A percentile compares a stretch with the other conserved stretches of the same genome.
phyloP scores from a whole-genome alignment of 2,329 filamentous ascomycete genomes.

The Aspergillus aculeatinus region DNA sequence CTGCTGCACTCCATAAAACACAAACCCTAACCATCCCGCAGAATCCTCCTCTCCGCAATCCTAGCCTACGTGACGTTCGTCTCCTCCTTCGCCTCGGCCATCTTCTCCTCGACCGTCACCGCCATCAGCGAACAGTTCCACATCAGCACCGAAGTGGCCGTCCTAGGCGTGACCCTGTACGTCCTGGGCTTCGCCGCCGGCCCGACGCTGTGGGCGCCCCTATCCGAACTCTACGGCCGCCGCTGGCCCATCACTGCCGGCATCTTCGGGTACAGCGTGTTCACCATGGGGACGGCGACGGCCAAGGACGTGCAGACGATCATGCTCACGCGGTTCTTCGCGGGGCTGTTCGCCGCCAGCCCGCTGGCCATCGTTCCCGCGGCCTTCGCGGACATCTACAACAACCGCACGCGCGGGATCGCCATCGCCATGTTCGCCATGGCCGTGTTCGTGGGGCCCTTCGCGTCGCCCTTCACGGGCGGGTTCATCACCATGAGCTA shows the following conservation, averaged over 20 bases:
- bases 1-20: no score
- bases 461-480: constrained; percentile 51
- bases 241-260: constrained; percentile 51
- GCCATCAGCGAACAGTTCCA: constrained; percentile 52
- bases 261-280: constrained; percentile 44
- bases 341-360: constrained; percentile 45
- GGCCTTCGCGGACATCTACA: constrained; percentile 50
- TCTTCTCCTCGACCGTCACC: constrained; percentile 65
- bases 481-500: constrained; percentile 51
- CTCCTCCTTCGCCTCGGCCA: constrained; percentile 55
- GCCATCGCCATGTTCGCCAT: constrained; percentile 51
- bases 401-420: constrained; percentile 43
- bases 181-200: constrained; percentile 57
- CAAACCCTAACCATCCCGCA: not conserved
- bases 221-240: constrained; percentile 60
- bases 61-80: constrained; percentile 49
- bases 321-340: constrained; percentile 49
- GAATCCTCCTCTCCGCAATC: constrained; percentile 17
- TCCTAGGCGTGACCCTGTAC: constrained; percentile 49
- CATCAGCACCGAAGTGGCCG: constrained; percentile 45
- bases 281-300: constrained; percentile 47
- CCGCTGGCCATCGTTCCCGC: constrained; percentile 47
- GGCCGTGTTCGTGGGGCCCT: constrained; percentile 50
- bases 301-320: constrained; percentile 43
- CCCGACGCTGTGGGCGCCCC: constrained; percentile 61